These are phyloP conservation scores for Cardamine chenopodiifolia DNA, from an alignment of 345 rosid genomes.

Conservation along the genomic window DNA sequence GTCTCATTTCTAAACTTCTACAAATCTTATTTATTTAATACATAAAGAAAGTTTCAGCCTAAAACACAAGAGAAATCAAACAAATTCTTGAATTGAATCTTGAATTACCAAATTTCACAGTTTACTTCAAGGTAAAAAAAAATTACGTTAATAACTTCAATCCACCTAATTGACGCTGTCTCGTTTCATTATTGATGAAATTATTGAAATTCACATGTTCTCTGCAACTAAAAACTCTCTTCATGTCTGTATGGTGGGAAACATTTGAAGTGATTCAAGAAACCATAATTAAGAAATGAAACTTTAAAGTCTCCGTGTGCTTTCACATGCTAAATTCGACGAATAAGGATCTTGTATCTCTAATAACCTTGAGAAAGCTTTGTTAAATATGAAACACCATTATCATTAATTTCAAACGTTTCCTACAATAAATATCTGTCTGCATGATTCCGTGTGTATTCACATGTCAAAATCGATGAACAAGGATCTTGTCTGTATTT, in stretches of 20 bases:
- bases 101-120: not conserved
- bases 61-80: not conserved
- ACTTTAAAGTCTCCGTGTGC: not conserved
- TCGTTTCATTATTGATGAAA: not conserved
- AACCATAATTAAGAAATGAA: slow-evolving; percentile 6
- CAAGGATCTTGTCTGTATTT: slow-evolving; percentile 6
- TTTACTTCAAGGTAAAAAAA: not conserved
- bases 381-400: not conserved
- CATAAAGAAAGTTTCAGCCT: not conserved
- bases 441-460: slow-evolving; percentile 12
- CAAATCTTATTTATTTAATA: not conserved
- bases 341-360: slow-evolving; percentile 29
- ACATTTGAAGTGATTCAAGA: slow-evolving; percentile 13
- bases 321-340: slow-evolving; percentile 19
- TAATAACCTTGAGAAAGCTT: not conserved
- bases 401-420: not conserved
- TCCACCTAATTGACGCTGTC: slow-evolving; percentile 16
- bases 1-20: not conserved
- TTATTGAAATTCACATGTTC: slow-evolving; percentile 23
- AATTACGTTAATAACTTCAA: not conserved
- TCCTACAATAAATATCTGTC: slow-evolving; percentile 3
- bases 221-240: slow-evolving; percentile 18
- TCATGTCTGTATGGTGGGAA: slow-evolving; percentile 10
- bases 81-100: not conserved
- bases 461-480: slow-evolving; percentile 15